Evolutionary conservation across 1,284 basidiomycete species (phyloP), one percentile per base, ranked within the genome.

Genomic region (Apiotrichum laibachii): DNA sequence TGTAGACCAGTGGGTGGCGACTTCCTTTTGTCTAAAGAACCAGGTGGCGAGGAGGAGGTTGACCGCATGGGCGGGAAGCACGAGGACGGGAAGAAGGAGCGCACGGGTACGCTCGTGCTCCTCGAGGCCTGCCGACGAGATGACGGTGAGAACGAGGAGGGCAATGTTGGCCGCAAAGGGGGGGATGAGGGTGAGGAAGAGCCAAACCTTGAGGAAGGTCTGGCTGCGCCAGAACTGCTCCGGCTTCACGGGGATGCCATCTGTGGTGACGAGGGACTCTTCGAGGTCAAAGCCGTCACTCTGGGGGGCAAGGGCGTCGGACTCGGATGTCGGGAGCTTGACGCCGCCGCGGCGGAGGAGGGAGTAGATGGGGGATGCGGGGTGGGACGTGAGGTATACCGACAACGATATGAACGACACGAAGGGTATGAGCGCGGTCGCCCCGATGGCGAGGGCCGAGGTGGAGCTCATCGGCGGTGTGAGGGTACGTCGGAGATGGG

Each of bases 201-300:
- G 65, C 15, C 63, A 65, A 1, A 70, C 31, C 48, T 74, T 76
- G 33, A 65, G 42, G 33, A 62, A 46, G 56, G 59, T 56, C 61
- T 66, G 67, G 0, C 56, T 53, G 0, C 52, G 22, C 75, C 90
- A 93, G 71, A 94, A 93, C 16, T 67, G 77, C 13, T 83, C 83
- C 53, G 84, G 86, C 21, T 89, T 80, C 48, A 93, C 81, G 12
- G 89, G 88, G 55, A 85, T 84, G 1, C 91, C 91, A 68, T 93
- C 87, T 15, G 86, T 67, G 37, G 85, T 69, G 69, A 92, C 87
- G 66, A 86, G 85, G 4, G 86, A 83, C 45, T 79, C 85, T 33
- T 85, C 83, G 39, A 92, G 84, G 65, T 92, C 85, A 72, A 92
- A 92, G 4, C 89, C 85, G 72, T 93, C 91, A 34, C 71, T 77